Evolutionary conservation across 768 basidiomycete species (phyloP).

Genomic region (Chiua virens): DNA sequence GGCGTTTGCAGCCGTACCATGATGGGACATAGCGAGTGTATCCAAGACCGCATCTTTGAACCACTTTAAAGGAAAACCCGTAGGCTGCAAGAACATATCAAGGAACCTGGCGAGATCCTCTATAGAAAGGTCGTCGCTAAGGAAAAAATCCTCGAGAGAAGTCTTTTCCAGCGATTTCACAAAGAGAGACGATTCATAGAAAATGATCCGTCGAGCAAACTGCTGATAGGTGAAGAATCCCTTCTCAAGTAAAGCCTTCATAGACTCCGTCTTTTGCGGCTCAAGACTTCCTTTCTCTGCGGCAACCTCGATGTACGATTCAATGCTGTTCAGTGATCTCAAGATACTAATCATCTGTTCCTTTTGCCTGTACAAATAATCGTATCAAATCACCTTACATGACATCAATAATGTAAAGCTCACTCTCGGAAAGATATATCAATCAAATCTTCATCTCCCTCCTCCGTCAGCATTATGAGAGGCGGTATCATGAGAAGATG

Average conservation of each 20-base stretch:
- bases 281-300: too few relatives aligned
- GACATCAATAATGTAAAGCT: not conserved
- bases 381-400: not conserved
- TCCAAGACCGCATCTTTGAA: constrained; percentile 30
- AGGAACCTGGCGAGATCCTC: constrained; percentile 21
- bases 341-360: not conserved
- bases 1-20: constrained; percentile 8
- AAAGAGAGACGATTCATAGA: too few relatives aligned
- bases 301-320: not conserved
- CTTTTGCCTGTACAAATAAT: constrained; percentile 3
- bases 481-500: not conserved
- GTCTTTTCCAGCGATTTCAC: constrained; percentile 30
- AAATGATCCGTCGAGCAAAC: constrained; percentile 27
- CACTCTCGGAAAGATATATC: constrained; percentile 12
- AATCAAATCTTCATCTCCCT: constrained; percentile 19
- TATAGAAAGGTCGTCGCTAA: constrained; percentile 30
- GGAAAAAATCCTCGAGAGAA: constrained; percentile 33
- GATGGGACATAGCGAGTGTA: constrained; percentile 13
- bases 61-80: constrained; percentile 23
- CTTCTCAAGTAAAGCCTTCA: not conserved
- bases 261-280: not conserved
- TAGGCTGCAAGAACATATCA: not conserved
- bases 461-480: not conserved
- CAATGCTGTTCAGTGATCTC: not conserved
- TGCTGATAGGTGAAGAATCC: constrained; percentile 16